These are phyloP conservation scores for Miscanthus lutarioriparius DNA, from an alignment of 176 grass and related monocot genomes.

Conservation along the genomic window DNA sequence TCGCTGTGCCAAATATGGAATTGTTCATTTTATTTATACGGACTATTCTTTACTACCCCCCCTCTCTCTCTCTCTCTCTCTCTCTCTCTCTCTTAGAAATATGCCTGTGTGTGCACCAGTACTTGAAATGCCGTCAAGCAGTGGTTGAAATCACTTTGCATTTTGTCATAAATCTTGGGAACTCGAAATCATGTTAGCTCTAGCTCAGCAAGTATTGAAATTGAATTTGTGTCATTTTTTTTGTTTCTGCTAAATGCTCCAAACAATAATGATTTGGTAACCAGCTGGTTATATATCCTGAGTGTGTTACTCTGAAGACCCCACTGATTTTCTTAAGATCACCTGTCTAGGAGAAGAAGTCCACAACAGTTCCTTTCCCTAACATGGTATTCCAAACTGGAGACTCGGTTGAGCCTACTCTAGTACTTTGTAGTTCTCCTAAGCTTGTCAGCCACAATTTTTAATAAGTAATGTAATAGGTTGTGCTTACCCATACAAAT, in stretches of 20 bases:
- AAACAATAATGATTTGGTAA: background rate
- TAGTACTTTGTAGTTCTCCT: background rate
- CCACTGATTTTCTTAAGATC: background rate
- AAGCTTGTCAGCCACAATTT: background rate
- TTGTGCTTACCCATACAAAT: background rate
- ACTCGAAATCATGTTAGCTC: background rate
- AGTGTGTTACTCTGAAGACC: background rate
- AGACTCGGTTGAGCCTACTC: background rate
- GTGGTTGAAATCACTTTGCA: background rate
- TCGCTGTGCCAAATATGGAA: background rate
- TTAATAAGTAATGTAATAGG: background rate
- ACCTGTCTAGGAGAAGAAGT: background rate
- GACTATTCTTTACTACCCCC: too few species aligned
- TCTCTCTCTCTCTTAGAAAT: too few species aligned
- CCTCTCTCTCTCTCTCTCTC: too few species aligned
- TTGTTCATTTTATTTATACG: background rate
- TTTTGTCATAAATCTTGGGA: background rate
- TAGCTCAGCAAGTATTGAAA: background rate
- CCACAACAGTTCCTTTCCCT: background rate
- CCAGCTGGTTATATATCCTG: background rate
- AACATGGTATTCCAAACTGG: background rate
- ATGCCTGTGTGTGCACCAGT: background rate
- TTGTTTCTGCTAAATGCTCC: conserved; percentile 7
- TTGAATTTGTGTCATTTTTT: background rate
- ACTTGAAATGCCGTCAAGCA: background rate